phyloP scores from a whole-genome alignment of 2,329 filamentous ascomycete species.

The Fusarium equiseti region DNA sequence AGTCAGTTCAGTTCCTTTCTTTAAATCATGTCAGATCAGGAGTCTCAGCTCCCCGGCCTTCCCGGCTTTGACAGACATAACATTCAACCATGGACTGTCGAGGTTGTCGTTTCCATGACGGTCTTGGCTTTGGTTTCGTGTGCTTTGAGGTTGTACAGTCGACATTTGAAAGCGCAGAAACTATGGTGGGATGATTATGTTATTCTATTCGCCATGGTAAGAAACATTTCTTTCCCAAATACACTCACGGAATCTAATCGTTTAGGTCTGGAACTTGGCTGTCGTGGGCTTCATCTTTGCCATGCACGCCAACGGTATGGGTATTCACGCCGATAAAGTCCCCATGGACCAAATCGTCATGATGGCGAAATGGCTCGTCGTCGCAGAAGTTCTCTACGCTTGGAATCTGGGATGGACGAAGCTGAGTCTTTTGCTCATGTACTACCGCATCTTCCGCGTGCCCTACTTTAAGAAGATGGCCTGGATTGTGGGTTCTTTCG shows the following conservation, averaged over 20 bases:
- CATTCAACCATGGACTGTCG: constrained; percentile 58
- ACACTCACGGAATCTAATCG: not conserved
- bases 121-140: constrained; percentile 56
- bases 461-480: constrained; percentile 58
- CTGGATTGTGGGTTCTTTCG: constrained; percentile 56
- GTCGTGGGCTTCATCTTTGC: constrained; percentile 62
- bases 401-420: constrained; percentile 65
- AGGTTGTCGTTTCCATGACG: constrained; percentile 57
- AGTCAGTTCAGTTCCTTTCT: not conserved
- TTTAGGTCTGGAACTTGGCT: constrained; percentile 56
- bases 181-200: constrained; percentile 66
- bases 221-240: not conserved
- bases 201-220: constrained; percentile 62
- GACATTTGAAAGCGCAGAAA: constrained; percentile 56
- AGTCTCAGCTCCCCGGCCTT: constrained; percentile 41
- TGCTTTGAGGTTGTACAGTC: constrained; percentile 56
- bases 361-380: constrained; percentile 61
- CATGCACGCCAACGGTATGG: constrained; percentile 62
- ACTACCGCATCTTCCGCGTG: constrained; percentile 64
- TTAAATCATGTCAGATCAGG: constrained; percentile 25
- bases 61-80: constrained; percentile 45
- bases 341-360: constrained; percentile 53
- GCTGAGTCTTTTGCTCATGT: constrained; percentile 63
- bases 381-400: constrained; percentile 61
- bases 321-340: constrained; percentile 58